Evolutionary conservation across 257 asterid genomes (phyloP), one percentile per base, ranked within the genome.

Genomic region (Leonotis leonurus): DNA sequence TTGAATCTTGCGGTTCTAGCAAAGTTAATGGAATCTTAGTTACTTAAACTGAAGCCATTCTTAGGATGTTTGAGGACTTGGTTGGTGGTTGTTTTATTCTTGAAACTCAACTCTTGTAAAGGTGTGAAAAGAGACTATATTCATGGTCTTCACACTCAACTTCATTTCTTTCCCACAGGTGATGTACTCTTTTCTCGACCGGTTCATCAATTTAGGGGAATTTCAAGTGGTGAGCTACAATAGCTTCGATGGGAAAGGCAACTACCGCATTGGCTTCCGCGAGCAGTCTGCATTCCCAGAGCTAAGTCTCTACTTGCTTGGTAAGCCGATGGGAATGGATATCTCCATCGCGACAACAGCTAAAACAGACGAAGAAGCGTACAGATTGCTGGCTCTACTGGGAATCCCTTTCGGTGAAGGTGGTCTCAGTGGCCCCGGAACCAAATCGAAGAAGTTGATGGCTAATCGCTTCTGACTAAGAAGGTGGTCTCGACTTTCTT

Each of bases 241-340:
- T 53, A 89, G 95, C 77, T 89, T 89, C 44, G 97, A 87, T 73
- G 99, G 99, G 32, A 79, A 87, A 32, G 97, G 97, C 29, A 93
- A 89, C 74, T 85, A 85, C 83, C 86, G 97, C 70, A 32, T 93
- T 22, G 99, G 97, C 46, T 58, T 89, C 27, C 85, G 80, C 5
- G 97, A 93, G 16, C 97, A 87, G 79, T 83, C 81, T 2, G 97
- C 89, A 64, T 93, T 93, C 79, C 97, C 97, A 3, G 96, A 93
- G 76, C 59, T 93, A 29, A 79, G 85, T 68, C 77, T 46, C 27
- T 94, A 89, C 53, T 57, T 73, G 10, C 82, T 83, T 13, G 95
- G 91, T 16, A 87, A 87, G 80, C 88, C 88, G 9, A 81, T 94
- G 75, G 97, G 97, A 32, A 89, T 85, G 99, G 97, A 93, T 66